Percentiles rank a stretch among this genome's conserved stretches.
These are phyloP conservation scores for Rutidosis leptorrhynchoides DNA, from an alignment of 129 eudicot genomes.

Conservation along the genomic window DNA sequence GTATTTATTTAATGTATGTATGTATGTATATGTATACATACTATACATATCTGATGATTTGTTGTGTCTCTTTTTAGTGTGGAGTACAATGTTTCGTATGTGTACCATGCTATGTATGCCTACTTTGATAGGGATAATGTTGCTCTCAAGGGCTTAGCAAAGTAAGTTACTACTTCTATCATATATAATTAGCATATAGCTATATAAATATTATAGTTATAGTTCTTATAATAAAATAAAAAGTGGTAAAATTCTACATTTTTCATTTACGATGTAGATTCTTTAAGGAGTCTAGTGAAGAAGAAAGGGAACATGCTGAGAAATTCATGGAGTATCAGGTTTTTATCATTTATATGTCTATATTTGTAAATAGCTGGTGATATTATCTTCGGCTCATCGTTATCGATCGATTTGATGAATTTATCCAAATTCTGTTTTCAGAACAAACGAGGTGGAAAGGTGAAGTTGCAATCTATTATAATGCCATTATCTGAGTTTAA, in stretches of 20 bases:
- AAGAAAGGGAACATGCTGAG: constrained; percentile 93
- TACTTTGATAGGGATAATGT: constrained; percentile 88
- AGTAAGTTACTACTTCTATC: constrained; percentile 43
- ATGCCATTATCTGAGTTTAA: constrained; percentile 87
- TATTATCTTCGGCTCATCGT: not conserved
- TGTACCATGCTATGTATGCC: constrained; percentile 88
- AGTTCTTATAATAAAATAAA: not conserved
- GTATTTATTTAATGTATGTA: not conserved
- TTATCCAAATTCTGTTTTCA: constrained; percentile 22
- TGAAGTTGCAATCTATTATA: constrained; percentile 75
- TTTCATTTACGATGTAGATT: constrained; percentile 39
- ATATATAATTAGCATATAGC: not conserved
- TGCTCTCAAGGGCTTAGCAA: constrained; percentile 91
- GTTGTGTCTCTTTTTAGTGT: constrained; percentile 43
- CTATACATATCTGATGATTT: not conserved
- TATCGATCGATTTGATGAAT: not conserved
- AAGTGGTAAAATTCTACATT: not conserved
- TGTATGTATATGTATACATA: not conserved
- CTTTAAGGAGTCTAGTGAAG: constrained; percentile 87
- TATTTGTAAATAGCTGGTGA: constrained; percentile 1
- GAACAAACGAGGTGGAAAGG: constrained; percentile 96
- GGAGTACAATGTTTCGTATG: constrained; percentile 90
- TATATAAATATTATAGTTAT: not conserved
- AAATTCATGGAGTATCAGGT: constrained; percentile 96
- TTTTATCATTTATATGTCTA: constrained; percentile 9